Percentiles rank a stretch among this genome's conserved stretches.
phyloP scores from a whole-genome alignment of 2,329 filamentous ascomycete species.

The Xylariaceae sp. region DNA sequence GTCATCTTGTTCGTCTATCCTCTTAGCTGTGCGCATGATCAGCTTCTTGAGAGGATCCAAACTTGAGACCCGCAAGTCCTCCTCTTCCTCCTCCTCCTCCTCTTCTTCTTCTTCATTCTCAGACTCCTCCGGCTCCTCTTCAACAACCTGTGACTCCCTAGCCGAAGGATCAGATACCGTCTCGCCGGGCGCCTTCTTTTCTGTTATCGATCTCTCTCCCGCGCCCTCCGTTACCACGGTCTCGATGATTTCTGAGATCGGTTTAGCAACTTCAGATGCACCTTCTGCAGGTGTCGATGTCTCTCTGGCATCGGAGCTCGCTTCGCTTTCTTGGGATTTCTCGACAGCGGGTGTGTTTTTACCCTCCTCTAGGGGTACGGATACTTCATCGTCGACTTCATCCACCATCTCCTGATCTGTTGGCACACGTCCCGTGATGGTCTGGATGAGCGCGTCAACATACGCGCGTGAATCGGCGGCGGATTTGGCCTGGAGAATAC shows the following conservation, averaged over 20 bases:
- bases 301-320: background rate
- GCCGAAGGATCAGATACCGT: slow-evolving; percentile 2
- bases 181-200: background rate
- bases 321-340: background rate
- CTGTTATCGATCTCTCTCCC: slow-evolving; percentile 2
- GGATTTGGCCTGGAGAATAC: slow-evolving; percentile 42
- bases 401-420: slow-evolving; percentile 9
- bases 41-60: slow-evolving; percentile 36
- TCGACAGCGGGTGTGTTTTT: background rate
- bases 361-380: background rate
- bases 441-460: slow-evolving; percentile 45
- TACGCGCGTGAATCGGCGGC: slow-evolving; percentile 43
- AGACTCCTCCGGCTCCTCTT: slow-evolving; percentile 21
- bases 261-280: background rate
- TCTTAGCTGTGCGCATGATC: slow-evolving; percentile 46
- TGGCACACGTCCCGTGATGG: slow-evolving; percentile 34
- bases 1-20: slow-evolving; percentile 35
- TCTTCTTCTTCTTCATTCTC: slow-evolving; percentile 8
- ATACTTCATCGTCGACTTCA: background rate
- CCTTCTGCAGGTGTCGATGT: background rate
- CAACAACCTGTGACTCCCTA: slow-evolving; percentile 5
- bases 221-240: background rate
- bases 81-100: slow-evolving; percentile 20
- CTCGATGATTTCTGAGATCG: slow-evolving; percentile 2
- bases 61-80: slow-evolving; percentile 9